These are phyloP conservation scores for Neurospora africana DNA, from an alignment of 495 filamentous ascomycete species.

Conservation along the genomic window DNA sequence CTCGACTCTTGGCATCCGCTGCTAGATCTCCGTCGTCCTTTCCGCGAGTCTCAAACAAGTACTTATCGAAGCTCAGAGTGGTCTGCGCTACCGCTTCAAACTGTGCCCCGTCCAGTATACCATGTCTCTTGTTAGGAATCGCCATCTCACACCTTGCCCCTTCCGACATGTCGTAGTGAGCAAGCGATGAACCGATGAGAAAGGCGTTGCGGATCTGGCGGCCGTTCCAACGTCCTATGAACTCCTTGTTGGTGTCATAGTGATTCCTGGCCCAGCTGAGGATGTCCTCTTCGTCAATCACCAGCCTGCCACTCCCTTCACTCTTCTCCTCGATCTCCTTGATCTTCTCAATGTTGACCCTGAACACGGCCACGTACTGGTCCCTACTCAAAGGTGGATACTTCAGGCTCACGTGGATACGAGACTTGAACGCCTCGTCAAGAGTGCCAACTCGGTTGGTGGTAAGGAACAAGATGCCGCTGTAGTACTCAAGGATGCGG, in stretches of 20 bases:
- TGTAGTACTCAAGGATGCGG: too few relatives aligned
- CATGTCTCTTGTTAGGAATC: not conserved
- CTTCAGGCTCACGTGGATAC: slow-evolving; percentile 36
- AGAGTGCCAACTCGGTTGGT: slow-evolving; percentile 15
- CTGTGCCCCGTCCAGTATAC: too few relatives aligned
- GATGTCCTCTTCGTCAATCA: slow-evolving; percentile 30
- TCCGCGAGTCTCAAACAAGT: not conserved
- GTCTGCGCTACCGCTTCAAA: not conserved
- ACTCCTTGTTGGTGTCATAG: slow-evolving; percentile 28
- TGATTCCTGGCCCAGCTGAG: slow-evolving; percentile 52
- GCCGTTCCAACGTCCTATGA: slow-evolving; percentile 35
- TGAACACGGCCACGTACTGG: slow-evolving; percentile 64
- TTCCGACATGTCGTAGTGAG: slow-evolving; percentile 38
- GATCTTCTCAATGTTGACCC: slow-evolving; percentile 53
- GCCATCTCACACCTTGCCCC: not conserved
- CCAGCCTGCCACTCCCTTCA: slow-evolving; percentile 13
- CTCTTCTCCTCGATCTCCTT: slow-evolving; percentile 45
- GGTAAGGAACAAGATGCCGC: too few relatives aligned
- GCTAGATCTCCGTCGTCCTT: not conserved
- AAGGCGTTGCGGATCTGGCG: slow-evolving; percentile 48
- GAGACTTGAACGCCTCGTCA: slow-evolving; percentile 41
- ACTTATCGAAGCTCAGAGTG: not conserved
- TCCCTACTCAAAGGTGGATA: slow-evolving; percentile 55
- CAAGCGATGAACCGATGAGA: slow-evolving; percentile 48
- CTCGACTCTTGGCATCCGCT: not conserved